These are phyloP conservation scores for Sphagnum tenellum DNA, from an alignment of 225 moss, liverwort and hornwort species.

Conservation along the genomic window DNA sequence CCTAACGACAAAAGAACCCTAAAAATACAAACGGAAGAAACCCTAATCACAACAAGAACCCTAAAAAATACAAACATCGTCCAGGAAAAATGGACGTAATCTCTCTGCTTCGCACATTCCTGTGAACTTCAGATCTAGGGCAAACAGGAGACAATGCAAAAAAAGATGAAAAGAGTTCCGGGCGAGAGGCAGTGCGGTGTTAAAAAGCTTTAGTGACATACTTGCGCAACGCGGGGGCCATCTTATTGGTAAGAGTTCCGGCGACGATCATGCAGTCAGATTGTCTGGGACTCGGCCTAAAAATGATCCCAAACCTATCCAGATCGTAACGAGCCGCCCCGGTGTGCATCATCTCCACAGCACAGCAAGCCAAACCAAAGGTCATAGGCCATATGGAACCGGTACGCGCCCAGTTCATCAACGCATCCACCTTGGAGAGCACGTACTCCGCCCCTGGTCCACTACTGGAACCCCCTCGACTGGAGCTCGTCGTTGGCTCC, in stretches of 20 bases:
- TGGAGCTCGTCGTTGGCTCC: conserved; percentile 25
- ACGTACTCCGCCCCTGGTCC: conserved; percentile 59
- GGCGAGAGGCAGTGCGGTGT: too few species aligned
- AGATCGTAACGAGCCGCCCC: conserved; percentile 79
- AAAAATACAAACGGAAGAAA: too few species aligned
- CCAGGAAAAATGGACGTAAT: too few species aligned
- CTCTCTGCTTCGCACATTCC: too few species aligned
- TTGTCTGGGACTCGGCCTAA: conserved; percentile 69
- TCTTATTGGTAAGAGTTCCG: conserved; percentile 87
- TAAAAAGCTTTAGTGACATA: conserved; percentile 1
- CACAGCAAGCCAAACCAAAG: conserved; percentile 80
- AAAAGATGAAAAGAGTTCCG: too few species aligned
- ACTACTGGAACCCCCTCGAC: conserved; percentile 14
- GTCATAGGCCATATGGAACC: conserved; percentile 89
- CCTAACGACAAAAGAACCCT: too few species aligned
- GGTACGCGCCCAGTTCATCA: conserved; percentile 90
- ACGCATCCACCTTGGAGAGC: conserved; percentile 72
- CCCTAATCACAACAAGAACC: too few species aligned
- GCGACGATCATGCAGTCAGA: conserved; percentile 88
- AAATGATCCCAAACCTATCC: conserved; percentile 81
- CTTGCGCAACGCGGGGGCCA: conserved; percentile 93
- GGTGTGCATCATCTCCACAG: conserved; percentile 88
- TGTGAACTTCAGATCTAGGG: too few species aligned
- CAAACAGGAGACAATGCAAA: too few species aligned
- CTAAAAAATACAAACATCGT: too few species aligned